These are phyloP conservation scores for Fusarium longipes DNA, from an alignment of 2,329 filamentous ascomycete genomes.

Conservation along the genomic window DNA sequence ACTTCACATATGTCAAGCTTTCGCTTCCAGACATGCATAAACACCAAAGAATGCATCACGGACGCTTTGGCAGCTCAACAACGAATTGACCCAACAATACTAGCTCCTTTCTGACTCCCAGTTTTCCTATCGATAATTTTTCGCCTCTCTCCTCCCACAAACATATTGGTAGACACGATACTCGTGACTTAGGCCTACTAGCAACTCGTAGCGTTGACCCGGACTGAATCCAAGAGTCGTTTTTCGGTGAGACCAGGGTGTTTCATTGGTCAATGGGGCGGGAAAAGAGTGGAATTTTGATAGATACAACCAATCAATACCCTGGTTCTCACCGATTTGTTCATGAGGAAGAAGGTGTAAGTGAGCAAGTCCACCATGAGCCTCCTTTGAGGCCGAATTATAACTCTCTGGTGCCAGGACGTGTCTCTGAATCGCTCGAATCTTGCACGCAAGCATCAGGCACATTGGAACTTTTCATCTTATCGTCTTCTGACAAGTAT, in stretches of 20 bases:
- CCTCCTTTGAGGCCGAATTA: conserved; percentile 53
- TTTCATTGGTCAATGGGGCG: conserved; percentile 44
- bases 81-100: conserved; percentile 15
- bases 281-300: conserved; percentile 24
- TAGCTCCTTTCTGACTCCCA: conserved; percentile 4
- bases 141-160: conserved; percentile 14
- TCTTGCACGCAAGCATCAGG: conserved; percentile 54
- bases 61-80: conserved; percentile 1
- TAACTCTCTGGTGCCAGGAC: conserved; percentile 55
- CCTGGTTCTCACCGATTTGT: conserved; percentile 34
- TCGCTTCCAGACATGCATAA: not conserved
- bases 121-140: conserved; percentile 26
- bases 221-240: conserved; percentile 17
- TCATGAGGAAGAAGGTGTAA: conserved; percentile 52
- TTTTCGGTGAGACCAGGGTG: conserved; percentile 47
- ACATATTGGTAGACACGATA: conserved; percentile 26
- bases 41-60: conserved; percentile 20
- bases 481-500: conserved; percentile 53
- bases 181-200: conserved; percentile 20
- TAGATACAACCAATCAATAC: conserved; percentile 44
- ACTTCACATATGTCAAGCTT: not conserved
- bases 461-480: conserved; percentile 56
- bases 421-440: conserved; percentile 53
- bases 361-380: conserved; percentile 51
- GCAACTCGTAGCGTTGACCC: conserved; percentile 26